These are phyloP conservation scores for Rhizopus microsporus DNA, from an alignment of 371 early-diverging fungal genomes.

Conservation along the genomic window DNA sequence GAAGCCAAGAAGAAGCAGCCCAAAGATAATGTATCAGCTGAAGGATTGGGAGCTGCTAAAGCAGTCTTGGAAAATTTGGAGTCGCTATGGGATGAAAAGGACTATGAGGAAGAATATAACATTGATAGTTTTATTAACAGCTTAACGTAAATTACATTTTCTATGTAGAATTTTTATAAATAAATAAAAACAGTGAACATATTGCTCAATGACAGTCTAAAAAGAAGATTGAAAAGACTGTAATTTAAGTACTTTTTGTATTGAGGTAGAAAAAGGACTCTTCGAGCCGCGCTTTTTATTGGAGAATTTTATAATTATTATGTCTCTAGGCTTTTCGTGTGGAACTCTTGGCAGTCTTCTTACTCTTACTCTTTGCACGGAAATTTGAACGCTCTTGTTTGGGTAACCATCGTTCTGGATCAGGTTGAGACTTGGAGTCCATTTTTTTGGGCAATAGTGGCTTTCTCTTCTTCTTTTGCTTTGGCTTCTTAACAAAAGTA, in stretches of 20 bases:
- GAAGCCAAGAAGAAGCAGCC: slow-evolving; percentile 33
- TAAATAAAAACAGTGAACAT: not conserved
- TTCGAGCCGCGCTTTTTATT: too few relatives aligned
- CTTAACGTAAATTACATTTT: slow-evolving; percentile 51
- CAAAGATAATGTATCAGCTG: slow-evolving; percentile 27
- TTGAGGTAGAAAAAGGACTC: too few relatives aligned
- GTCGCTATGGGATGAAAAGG: slow-evolving; percentile 90
- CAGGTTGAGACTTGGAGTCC: slow-evolving; percentile 53
- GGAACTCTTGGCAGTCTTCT: slow-evolving; percentile 44
- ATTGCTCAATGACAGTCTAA: not conserved
- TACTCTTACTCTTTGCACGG: slow-evolving; percentile 57
- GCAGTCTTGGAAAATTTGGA: slow-evolving; percentile 86
- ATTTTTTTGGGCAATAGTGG: slow-evolving; percentile 62
- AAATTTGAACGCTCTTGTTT: slow-evolving; percentile 66
- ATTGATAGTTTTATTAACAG: slow-evolving; percentile 80
- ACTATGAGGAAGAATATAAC: slow-evolving; percentile 91
- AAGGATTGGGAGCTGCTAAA: slow-evolving; percentile 57
- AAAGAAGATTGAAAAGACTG: too few relatives aligned
- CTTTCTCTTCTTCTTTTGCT: slow-evolving; percentile 65
- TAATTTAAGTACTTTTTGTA: too few relatives aligned
- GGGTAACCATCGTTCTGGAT: slow-evolving; percentile 82
- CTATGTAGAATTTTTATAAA: not conserved
- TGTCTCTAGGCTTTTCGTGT: too few relatives aligned
- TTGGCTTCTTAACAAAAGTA: slow-evolving; percentile 34
- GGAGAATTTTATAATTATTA: too few relatives aligned